Evolutionary conservation across 1,284 basidiomycete species (phyloP).

Genomic region (Leccinum fuscescens): DNA sequence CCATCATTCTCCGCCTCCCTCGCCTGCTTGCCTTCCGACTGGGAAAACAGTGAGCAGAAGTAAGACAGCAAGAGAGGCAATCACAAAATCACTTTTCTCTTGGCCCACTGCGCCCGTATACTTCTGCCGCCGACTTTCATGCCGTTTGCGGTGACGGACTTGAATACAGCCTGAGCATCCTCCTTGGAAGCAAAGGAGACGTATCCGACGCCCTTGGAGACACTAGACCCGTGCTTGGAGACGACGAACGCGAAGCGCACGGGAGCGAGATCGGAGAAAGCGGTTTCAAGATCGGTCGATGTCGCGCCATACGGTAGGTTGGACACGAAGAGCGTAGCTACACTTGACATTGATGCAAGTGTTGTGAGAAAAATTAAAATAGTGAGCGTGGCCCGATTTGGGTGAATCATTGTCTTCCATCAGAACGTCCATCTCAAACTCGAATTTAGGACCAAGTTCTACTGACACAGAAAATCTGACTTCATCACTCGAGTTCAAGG

Average conservation of each 20-base stretch:
- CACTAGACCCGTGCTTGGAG: slow-evolving; percentile 72
- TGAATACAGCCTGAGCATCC: slow-evolving; percentile 80
- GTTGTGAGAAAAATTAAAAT: background rate
- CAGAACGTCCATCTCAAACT: too few species aligned
- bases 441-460: too few species aligned
- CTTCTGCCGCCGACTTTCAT: slow-evolving; percentile 62
- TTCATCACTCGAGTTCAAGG: too few species aligned
- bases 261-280: slow-evolving; percentile 95
- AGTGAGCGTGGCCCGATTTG: too few species aligned
- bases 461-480: too few species aligned
- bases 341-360: background rate
- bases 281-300: slow-evolving; percentile 84
- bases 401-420: too few species aligned
- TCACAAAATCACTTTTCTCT: slow-evolving; percentile 55
- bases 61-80: background rate
- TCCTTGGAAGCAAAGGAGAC: slow-evolving; percentile 89
- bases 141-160: slow-evolving; percentile 55
- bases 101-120: slow-evolving; percentile 79
- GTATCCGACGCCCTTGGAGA: slow-evolving; percentile 97
- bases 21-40: slow-evolving; percentile 42
- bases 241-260: slow-evolving; percentile 95
- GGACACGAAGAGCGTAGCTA: slow-evolving; percentile 71
- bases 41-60: slow-evolving; percentile 2
- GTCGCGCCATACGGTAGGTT: slow-evolving; percentile 90
- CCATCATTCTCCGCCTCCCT: slow-evolving; percentile 36